Base-by-base conservation (phyloP, 768 basidiomycete species). In the Hericium erinaceus region DNA sequence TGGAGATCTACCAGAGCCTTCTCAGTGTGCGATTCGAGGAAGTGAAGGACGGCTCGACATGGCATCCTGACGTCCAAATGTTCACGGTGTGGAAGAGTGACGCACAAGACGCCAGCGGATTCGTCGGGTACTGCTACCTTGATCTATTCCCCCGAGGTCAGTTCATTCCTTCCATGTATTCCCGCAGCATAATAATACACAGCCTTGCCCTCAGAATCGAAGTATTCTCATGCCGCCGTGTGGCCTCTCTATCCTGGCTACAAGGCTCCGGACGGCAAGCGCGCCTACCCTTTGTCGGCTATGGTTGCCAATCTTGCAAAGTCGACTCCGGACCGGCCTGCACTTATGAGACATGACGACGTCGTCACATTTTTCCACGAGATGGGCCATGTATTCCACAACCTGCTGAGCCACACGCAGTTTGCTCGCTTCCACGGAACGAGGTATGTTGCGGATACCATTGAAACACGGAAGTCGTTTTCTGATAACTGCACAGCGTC, bases 221-320 rank as follows among this genome's bases (percentile, higher is more conserved):
- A 92, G 66, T 94, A 92, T 68, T 81, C 86, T 11, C 91, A 94
- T 72, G 92, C 92, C 0, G 90, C 90, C 0, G 90, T 93, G 1
- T 94, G 89, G 87, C 76, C 80, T 7, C 73, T 93, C 28, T 74
- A 87, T 5, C 72, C 84, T 0, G 89, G 92, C 13, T 86, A 84
- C 65, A 74, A 79, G 48, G 74, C 71, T 22, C 58, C 77, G 0
- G 71, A 81, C 57, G 84, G 83, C 46, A 77, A 76, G 53, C 79
- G 87, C 33, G 76, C 76, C 66, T 92, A 90, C 68, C 91, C 91
- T 2, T 69, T 90, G 52, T 70, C 84, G 1, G 86, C 87, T 3
- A 94, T 94, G 92, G 92, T 94, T 7, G 92, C 92, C 40, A 94
- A 93, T 68, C 79, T 95, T 10, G 89, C 92, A 4, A 95, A 94